Evolutionary conservation across 306 rosid species (phyloP).

Genomic region (Dryas octopetala): DNA sequence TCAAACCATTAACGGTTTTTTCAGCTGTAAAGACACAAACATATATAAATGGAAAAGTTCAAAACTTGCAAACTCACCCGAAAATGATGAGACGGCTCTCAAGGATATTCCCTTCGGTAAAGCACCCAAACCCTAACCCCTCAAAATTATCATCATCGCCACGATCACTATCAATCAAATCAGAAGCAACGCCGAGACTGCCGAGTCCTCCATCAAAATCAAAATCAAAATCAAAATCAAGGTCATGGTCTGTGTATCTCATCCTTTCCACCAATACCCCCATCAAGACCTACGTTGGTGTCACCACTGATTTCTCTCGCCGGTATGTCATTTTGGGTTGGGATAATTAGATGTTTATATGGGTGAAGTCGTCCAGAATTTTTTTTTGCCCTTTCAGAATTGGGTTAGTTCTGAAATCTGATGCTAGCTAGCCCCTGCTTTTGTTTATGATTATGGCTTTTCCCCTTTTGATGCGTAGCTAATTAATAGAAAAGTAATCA

Average conservation of each 20-base stretch:
- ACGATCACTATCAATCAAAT: conserved; percentile 18
- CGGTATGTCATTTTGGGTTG: conserved; percentile 44
- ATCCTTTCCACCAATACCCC: conserved; percentile 73
- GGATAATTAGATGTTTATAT: neutral
- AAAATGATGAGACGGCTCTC: conserved; percentile 47
- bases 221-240: conserved; percentile 30
- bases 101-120: conserved; percentile 49
- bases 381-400: too few relatives aligned
- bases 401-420: too few relatives aligned
- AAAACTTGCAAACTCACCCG: neutral
- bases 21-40: neutral
- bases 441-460: neutral
- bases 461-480: neutral
- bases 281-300: conserved; percentile 86
- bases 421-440: too few relatives aligned
- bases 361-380: neutral
- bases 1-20: neutral
- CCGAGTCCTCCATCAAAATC: conserved; percentile 19
- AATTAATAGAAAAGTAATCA: neutral
- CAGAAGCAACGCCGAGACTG: conserved; percentile 22
- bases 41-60: neutral
- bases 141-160: conserved; percentile 27
- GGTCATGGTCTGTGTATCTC: conserved; percentile 72
- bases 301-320: conserved; percentile 75
- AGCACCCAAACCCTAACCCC: conserved; percentile 39